Conservation (phyloP, 176 grass and related monocot genomes). For the Musa acuminata region DNA sequence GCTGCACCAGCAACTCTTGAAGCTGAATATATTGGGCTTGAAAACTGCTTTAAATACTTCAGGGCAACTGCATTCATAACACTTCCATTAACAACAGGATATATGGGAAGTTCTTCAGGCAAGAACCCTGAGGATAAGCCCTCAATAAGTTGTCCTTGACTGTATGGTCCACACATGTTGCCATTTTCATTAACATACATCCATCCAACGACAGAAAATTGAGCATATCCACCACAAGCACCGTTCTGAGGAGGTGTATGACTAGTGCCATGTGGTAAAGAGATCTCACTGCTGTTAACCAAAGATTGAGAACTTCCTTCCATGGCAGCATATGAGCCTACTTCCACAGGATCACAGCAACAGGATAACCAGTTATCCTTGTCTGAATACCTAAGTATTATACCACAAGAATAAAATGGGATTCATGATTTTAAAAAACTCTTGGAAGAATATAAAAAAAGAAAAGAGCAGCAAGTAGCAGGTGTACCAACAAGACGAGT, state of each 20-base stretch:
- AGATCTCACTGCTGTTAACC: slow-evolving; percentile 9
- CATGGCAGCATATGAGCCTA: slow-evolving; percentile 30
- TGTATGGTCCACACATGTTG: slow-evolving; percentile 85
- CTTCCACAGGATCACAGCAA: slow-evolving; percentile 7
- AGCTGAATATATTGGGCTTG: slow-evolving; percentile 25
- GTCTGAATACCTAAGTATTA: slow-evolving; percentile 5
- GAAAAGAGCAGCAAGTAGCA: neutral
- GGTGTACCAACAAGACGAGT: neutral
- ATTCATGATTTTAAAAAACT: neutral
- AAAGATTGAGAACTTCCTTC: slow-evolving; percentile 30
- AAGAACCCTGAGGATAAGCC: slow-evolving; percentile 69
- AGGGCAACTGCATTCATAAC: slow-evolving; percentile 45
- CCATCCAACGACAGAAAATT: slow-evolving; percentile 43
- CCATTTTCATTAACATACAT: slow-evolving; percentile 70
- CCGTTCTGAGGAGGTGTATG: slow-evolving; percentile 15
- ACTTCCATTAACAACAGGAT: slow-evolving; percentile 54
- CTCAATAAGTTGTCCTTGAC: slow-evolving; percentile 55
- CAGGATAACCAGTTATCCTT: slow-evolving; percentile 5
- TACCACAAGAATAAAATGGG: neutral
- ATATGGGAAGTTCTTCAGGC: slow-evolving; percentile 58
- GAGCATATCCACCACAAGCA: slow-evolving; percentile 1
- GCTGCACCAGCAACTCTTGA: neutral
- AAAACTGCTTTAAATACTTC: slow-evolving; percentile 53
- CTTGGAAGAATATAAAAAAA: neutral
- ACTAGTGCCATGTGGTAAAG: slow-evolving; percentile 9